phyloP scores from a whole-genome alignment of 2,329 filamentous ascomycete species.

The Volutella citrinella region DNA sequence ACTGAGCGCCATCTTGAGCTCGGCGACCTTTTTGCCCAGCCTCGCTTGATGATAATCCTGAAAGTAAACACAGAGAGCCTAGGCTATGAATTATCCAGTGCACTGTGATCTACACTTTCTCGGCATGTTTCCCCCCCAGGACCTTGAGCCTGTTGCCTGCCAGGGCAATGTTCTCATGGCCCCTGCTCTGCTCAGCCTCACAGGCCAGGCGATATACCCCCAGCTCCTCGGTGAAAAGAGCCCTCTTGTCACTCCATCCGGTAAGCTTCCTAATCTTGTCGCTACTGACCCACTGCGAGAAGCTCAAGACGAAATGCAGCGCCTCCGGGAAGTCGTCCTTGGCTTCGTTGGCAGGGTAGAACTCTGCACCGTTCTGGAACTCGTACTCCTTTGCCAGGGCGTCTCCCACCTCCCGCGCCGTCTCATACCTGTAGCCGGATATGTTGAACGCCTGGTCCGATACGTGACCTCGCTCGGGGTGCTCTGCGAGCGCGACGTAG shows the following conservation, averaged over 20 bases:
- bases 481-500: slow-evolving; percentile 42
- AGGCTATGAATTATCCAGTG: too few relatives aligned
- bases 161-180: slow-evolving; percentile 12
- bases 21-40: too few relatives aligned
- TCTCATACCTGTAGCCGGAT: slow-evolving; percentile 43
- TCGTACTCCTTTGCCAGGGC: slow-evolving; percentile 40
- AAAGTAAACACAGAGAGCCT: too few relatives aligned
- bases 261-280: slow-evolving; percentile 37
- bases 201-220: slow-evolving; percentile 37
- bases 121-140: too few relatives aligned
- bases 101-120: too few relatives aligned
- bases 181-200: slow-evolving; percentile 23
- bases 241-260: slow-evolving; percentile 37
- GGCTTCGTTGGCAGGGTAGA: slow-evolving; percentile 16
- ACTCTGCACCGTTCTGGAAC: slow-evolving; percentile 29
- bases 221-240: slow-evolving; percentile 35
- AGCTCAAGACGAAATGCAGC: slow-evolving; percentile 29
- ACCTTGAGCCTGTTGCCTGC: too few relatives aligned
- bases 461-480: slow-evolving; percentile 29
- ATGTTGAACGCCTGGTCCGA: slow-evolving; percentile 44
- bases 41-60: too few relatives aligned
- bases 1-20: too few relatives aligned
- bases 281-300: slow-evolving; percentile 42
- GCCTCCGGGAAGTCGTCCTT: slow-evolving; percentile 14
- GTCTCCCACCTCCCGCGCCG: slow-evolving; percentile 33